phyloP scores from a whole-genome alignment of 2,329 filamentous ascomycete genomes.

The Botrytis squamosa region DNA sequence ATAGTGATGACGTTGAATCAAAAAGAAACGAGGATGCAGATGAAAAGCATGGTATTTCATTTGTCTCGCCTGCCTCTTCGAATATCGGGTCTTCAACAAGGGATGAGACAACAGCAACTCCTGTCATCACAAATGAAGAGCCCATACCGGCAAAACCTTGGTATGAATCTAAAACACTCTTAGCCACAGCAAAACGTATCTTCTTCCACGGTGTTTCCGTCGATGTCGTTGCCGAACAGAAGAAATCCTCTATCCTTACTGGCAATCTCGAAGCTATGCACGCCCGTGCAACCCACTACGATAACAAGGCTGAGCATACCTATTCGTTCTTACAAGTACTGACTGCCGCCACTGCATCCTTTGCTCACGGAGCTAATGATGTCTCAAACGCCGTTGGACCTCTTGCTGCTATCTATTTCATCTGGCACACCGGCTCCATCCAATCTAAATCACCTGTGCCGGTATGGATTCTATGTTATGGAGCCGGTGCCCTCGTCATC shows the following conservation, averaged over 20 bases:
- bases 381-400: constrained; percentile 69
- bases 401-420: constrained; percentile 68
- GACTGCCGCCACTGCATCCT: constrained; percentile 51
- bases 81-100: not conserved
- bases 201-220: constrained; percentile 9
- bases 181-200: not conserved
- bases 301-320: constrained; percentile 67
- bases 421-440: constrained; percentile 53
- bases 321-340: constrained; percentile 55
- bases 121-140: not conserved
- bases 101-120: not conserved
- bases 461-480: constrained; percentile 52
- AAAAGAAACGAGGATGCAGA: not conserved
- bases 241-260: constrained; percentile 49
- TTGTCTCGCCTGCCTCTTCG: not conserved
- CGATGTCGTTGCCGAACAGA: constrained; percentile 37
- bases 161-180: not conserved
- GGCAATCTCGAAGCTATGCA: constrained; percentile 73
- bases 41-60: constrained; percentile 5
- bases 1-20: not conserved
- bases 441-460: constrained; percentile 63
- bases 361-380: constrained; percentile 72
- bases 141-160: not conserved
- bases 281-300: constrained; percentile 60
- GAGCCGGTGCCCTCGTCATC: constrained; percentile 43